phyloP scores from a whole-genome alignment of 345 rosid genomes.

The Cochlearia excelsa region DNA sequence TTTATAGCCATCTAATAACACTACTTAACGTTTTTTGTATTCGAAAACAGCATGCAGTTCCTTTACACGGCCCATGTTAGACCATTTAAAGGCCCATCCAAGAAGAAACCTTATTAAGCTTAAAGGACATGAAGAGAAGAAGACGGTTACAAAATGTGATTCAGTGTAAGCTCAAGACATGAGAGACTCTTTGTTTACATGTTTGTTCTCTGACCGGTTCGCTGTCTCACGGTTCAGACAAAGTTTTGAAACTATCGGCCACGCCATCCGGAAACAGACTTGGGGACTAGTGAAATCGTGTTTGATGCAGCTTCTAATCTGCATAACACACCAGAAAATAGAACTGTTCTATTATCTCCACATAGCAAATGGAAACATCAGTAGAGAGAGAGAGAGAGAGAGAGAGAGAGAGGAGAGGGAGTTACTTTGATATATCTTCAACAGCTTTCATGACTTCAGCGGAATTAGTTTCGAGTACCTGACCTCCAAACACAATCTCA shows the following conservation, averaged over 20 bases:
- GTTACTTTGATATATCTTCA: constrained; percentile 81
- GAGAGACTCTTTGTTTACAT: not conserved
- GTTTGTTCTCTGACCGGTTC: too few species aligned
- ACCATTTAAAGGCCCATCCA: too few species aligned
- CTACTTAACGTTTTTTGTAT: too few species aligned
- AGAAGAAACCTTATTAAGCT: too few species aligned
- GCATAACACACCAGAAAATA: not conserved
- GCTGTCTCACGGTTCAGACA: constrained; percentile 3
- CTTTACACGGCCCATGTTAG: not conserved
- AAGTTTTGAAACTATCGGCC: constrained; percentile 39
- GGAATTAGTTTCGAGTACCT: constrained; percentile 88
- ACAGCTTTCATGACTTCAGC: constrained; percentile 72
- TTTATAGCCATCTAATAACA: too few species aligned
- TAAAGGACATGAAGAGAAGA: not conserved
- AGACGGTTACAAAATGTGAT: constrained; percentile 4
- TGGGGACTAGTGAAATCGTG: constrained; percentile 60
- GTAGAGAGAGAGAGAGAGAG: constrained; percentile 14
- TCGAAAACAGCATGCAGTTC: too few species aligned
- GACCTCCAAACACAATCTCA: constrained; percentile 90
- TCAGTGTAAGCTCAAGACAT: not conserved
- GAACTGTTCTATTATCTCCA: not conserved
- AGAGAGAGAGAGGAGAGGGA: constrained; percentile 26
- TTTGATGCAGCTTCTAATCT: constrained; percentile 67
- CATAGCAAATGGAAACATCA: not conserved
- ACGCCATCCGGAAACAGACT: constrained; percentile 78